Percentiles rank a stretch among this genome's conserved stretches.
phyloP scores from a whole-genome alignment of 2,329 filamentous ascomycete species.

The Mariannaea sp. region DNA sequence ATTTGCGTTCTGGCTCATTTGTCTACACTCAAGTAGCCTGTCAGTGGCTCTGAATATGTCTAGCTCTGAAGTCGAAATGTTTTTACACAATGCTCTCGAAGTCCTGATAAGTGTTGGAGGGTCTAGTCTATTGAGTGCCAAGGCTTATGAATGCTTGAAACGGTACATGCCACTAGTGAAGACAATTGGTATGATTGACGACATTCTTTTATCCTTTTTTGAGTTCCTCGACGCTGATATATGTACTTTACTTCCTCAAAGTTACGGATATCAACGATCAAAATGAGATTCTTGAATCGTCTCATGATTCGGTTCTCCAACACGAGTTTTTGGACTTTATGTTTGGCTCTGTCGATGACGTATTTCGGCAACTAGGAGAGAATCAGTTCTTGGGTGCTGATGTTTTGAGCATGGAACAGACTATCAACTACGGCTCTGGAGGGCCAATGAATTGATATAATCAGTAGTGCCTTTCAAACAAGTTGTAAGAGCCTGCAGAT shows the following conservation, averaged over 20 bases:
- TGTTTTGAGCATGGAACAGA: slow-evolving; percentile 14
- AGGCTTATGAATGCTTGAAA: slow-evolving; percentile 31
- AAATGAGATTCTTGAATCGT: not conserved
- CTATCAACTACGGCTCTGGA: slow-evolving; percentile 6
- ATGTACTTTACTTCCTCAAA: not conserved
- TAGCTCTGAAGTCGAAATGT: slow-evolving; percentile 18
- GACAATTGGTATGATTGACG: slow-evolving; percentile 14
- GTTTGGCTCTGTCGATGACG: slow-evolving; percentile 16
- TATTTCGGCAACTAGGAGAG: slow-evolving; percentile 15
- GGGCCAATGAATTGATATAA: slow-evolving; percentile 1
- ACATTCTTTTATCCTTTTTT: not conserved
- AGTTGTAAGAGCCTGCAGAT: too few relatives aligned
- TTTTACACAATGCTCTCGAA: slow-evolving; percentile 21
- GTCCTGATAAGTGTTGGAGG: slow-evolving; percentile 25
- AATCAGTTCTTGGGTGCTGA: slow-evolving; percentile 13
- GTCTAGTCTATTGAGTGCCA: slow-evolving; percentile 31
- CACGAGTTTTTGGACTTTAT: slow-evolving; percentile 19
- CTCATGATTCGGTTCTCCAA: not conserved
- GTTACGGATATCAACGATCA: slow-evolving; percentile 1
- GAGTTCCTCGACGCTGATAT: not conserved
- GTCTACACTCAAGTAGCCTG: slow-evolving; percentile 17
- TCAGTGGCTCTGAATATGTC: slow-evolving; percentile 10
- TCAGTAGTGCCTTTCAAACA: not conserved
- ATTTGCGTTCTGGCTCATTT: slow-evolving; percentile 37
- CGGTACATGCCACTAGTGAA: slow-evolving; percentile 25